phyloP scores from a whole-genome alignment of 2,329 filamentous ascomycete genomes.

The Apiospora sp. region DNA sequence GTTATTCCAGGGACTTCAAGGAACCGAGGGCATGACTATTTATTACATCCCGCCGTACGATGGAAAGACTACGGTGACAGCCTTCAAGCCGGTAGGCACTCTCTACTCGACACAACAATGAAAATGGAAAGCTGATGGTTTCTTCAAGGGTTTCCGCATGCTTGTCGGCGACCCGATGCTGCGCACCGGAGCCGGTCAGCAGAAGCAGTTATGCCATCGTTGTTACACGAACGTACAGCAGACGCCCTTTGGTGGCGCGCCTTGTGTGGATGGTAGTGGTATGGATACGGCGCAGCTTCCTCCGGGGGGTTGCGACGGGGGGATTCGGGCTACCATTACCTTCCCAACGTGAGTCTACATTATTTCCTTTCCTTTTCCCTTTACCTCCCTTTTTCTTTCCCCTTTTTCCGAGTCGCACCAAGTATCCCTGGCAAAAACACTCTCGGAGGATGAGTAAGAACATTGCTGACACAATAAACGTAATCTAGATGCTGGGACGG shows the following conservation, averaged over 20 bases:
- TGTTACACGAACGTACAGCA: conserved; percentile 42
- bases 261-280: conserved; percentile 36
- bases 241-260: conserved; percentile 42
- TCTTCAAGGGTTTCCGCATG: conserved; percentile 45
- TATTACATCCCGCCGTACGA: conserved; percentile 44
- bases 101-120: no score
- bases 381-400: no score
- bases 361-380: no score
- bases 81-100: conserved; percentile 39
- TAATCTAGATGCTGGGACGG: conserved; percentile 37
- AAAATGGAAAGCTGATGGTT: no score
- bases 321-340: conserved; percentile 6
- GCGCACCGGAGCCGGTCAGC: conserved; percentile 35
- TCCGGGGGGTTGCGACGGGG: conserved; percentile 26
- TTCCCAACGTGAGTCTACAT: conserved; percentile 1
- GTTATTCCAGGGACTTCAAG: conserved; percentile 31
- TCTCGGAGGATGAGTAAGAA: not conserved
- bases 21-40: conserved; percentile 41
- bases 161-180: conserved; percentile 40
- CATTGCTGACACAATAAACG: not conserved
- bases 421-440: no score
- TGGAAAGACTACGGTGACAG: conserved; percentile 37
- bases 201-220: conserved; percentile 41
- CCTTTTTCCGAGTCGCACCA: no score
- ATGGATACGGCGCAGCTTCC: conserved; percentile 41